phyloP scores from a whole-genome alignment of 192 early-diverging fungal genomes.

The Coemansia asiatica region DNA sequence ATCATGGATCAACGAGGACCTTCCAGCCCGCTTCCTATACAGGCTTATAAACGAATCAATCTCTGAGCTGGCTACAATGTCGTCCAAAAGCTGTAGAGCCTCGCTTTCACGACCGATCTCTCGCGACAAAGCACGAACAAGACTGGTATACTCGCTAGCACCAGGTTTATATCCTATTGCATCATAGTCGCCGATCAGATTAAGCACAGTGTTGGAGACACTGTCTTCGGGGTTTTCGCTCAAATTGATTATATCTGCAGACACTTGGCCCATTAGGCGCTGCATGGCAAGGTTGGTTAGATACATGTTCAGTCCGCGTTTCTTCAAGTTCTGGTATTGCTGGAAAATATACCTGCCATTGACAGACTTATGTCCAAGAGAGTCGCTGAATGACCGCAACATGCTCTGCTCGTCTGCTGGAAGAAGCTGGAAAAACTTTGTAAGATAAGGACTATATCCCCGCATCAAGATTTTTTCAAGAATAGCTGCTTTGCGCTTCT shows the following conservation, averaged over 20 bases:
- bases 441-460: slow-evolving; percentile 33
- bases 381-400: slow-evolving; percentile 36
- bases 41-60: slow-evolving; percentile 33
- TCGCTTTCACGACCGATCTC: slow-evolving; percentile 41
- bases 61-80: slow-evolving; percentile 37
- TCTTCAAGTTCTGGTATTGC: slow-evolving; percentile 27
- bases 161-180: slow-evolving; percentile 29
- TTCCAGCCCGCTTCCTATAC: slow-evolving; percentile 1
- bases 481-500: not conserved
- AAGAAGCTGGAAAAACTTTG: slow-evolving; percentile 42
- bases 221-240: slow-evolving; percentile 10
- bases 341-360: slow-evolving; percentile 13
- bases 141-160: slow-evolving; percentile 36
- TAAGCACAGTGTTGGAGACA: slow-evolving; percentile 21
- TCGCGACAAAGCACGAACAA: slow-evolving; percentile 38
- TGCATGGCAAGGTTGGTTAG: slow-evolving; percentile 41
- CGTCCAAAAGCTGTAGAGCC: slow-evolving; percentile 45
- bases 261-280: slow-evolving; percentile 25
- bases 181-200: slow-evolving; percentile 39
- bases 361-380: slow-evolving; percentile 4
- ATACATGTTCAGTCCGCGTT: slow-evolving; percentile 26
- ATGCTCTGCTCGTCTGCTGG: slow-evolving; percentile 21
- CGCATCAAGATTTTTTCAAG: slow-evolving; percentile 30
- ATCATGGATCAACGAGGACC: slow-evolving; percentile 1
- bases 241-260: slow-evolving; percentile 5